Conservation (phyloP, 1,284 basidiomycete species). For the Melampsora larici-populina region DNA sequence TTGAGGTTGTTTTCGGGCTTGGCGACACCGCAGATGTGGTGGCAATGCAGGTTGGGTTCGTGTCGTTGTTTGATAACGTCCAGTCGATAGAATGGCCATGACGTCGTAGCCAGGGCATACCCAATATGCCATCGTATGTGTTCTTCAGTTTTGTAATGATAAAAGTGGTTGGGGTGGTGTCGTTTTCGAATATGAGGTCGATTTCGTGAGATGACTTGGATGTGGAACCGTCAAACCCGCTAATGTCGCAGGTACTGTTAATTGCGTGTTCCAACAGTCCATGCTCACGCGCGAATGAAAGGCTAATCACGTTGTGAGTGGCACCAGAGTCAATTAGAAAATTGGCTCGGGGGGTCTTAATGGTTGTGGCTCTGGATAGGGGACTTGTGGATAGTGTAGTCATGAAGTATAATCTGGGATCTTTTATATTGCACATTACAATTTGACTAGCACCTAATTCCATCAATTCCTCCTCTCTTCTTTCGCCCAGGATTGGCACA, state of each 20-base stretch:
- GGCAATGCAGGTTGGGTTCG: not conserved
- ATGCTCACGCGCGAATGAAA: not conserved
- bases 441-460: not conserved
- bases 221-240: not conserved
- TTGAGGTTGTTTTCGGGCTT: not conserved
- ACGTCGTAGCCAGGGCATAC: not conserved
- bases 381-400: not conserved
- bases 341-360: not conserved
- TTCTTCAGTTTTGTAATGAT: not conserved
- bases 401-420: not conserved
- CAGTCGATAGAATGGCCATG: not conserved
- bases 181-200: not conserved
- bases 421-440: not conserved
- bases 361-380: not conserved
- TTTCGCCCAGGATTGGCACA: conserved; percentile 1
- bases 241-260: not conserved
- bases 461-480: not conserved
- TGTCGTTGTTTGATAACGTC: not conserved
- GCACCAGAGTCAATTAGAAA: not conserved
- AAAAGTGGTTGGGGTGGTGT: not conserved
- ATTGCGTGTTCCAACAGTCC: not conserved
- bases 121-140: not conserved
- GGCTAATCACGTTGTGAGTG: not conserved
- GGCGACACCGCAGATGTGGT: not conserved
- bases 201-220: not conserved